phyloP scores from a whole-genome alignment of 805 yeast genomes.

The Yamadazyma laniorum region DNA sequence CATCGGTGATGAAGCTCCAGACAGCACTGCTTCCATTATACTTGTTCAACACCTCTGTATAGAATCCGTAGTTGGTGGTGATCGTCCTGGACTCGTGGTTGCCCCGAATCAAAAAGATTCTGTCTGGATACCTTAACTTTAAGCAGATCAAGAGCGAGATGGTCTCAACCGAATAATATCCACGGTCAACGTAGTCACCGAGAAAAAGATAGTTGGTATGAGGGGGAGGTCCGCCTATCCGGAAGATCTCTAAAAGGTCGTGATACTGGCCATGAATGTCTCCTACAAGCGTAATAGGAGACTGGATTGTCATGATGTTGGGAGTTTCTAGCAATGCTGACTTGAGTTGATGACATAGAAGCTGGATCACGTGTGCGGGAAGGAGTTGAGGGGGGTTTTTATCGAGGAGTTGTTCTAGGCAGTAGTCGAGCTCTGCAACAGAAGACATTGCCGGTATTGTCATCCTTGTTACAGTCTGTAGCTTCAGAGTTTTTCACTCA shows the following conservation, averaged over 20 bases:
- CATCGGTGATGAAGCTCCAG: slow-evolving; percentile 87
- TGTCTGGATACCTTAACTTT: slow-evolving; percentile 81
- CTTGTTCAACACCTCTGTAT: slow-evolving; percentile 88
- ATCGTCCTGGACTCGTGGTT: slow-evolving; percentile 96
- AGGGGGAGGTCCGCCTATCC: slow-evolving; percentile 91
- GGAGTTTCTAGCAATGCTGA: slow-evolving; percentile 77
- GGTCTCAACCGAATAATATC: slow-evolving; percentile 91
- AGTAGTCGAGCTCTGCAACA: slow-evolving; percentile 39
- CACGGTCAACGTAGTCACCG: slow-evolving; percentile 97
- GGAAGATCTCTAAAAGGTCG: slow-evolving; percentile 87
- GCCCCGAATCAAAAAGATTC: slow-evolving; percentile 84
- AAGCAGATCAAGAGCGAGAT: slow-evolving; percentile 78
- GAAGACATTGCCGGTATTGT: slow-evolving; percentile 33
- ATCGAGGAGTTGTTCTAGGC: slow-evolving; percentile 40
- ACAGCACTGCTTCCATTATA: slow-evolving; percentile 71
- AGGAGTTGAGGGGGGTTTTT: slow-evolving; percentile 42
- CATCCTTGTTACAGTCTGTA: too few species aligned
- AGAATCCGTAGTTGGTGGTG: slow-evolving; percentile 96
- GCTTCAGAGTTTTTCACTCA: too few species aligned
- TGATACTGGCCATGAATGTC: slow-evolving; percentile 98
- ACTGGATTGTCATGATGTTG: slow-evolving; percentile 76
- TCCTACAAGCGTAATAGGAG: slow-evolving; percentile 95
- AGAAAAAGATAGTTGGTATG: slow-evolving; percentile 88
- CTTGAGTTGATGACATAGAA: slow-evolving; percentile 71
- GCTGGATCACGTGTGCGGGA: slow-evolving; percentile 42